Percentiles rank a stretch among this genome's conserved stretches.
These are phyloP conservation scores for Yarrowia osloensis DNA, from an alignment of 805 yeast genomes.

Conservation along the genomic window DNA sequence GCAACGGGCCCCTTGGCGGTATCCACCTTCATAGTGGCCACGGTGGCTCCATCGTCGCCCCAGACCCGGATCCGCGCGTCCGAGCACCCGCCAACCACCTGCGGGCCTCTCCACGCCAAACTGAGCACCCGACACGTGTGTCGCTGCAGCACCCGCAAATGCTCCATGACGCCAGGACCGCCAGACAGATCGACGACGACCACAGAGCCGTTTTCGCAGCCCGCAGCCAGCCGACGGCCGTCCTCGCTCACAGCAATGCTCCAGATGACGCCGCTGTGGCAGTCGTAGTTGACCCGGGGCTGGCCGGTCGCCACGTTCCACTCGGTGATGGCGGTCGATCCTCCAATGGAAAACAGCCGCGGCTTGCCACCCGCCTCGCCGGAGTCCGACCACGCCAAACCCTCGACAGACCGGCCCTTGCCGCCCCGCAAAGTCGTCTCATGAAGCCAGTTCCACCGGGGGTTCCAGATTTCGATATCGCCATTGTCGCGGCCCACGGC, in stretches of 20 bases:
- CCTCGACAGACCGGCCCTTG: slow-evolving; percentile 82
- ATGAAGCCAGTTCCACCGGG: slow-evolving; percentile 68
- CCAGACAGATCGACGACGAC: slow-evolving; percentile 82
- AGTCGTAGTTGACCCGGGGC: slow-evolving; percentile 75
- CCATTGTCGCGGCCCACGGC: slow-evolving; percentile 96
- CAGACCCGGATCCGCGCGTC: slow-evolving; percentile 90
- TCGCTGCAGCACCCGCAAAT: slow-evolving; percentile 72
- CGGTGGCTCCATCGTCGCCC: slow-evolving; percentile 65
- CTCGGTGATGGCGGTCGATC: slow-evolving; percentile 86
- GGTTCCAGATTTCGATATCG: slow-evolving; percentile 91
- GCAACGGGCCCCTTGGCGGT: slow-evolving; percentile 57
- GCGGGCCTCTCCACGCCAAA: slow-evolving; percentile 70
- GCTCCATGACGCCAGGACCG: slow-evolving; percentile 81
- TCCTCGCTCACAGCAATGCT: slow-evolving; percentile 67
- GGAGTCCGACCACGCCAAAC: slow-evolving; percentile 72
- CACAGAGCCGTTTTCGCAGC: slow-evolving; percentile 94
- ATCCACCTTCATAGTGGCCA: slow-evolving; percentile 88
- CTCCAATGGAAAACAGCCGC: slow-evolving; percentile 90
- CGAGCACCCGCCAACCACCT: slow-evolving; percentile 89
- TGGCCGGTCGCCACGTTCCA: slow-evolving; percentile 80
- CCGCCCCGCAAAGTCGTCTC: slow-evolving; percentile 76
- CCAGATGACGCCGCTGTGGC: slow-evolving; percentile 95
- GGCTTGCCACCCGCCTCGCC: slow-evolving; percentile 48
- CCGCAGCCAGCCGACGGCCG: slow-evolving; percentile 73
- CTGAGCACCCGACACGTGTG: slow-evolving; percentile 80